Evolutionary conservation across 495 filamentous ascomycete genomes (phyloP), one percentile per base, ranked within the genome.

Genomic region (Hypoxylon fuscum): DNA sequence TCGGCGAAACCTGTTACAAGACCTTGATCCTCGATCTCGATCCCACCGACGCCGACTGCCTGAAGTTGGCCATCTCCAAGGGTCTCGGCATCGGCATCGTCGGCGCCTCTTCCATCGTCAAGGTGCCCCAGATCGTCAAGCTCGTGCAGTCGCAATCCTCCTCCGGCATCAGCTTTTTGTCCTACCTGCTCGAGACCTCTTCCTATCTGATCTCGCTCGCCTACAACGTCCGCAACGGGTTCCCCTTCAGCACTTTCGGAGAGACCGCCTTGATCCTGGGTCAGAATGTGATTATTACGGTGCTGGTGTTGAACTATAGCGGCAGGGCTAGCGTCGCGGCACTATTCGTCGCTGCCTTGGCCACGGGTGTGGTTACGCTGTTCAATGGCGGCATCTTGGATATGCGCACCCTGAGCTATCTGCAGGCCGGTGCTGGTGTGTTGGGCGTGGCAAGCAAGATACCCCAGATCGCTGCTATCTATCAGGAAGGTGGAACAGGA

Each of bases 111-210:
- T 84, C 91, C 25, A 85, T 97, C 64, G 91, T 98, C 78, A 98
- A 98, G 79, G 84, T 98, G 42, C 94, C 95, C 0, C 95, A 97
- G 76, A 93, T 98, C 74, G 72, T 97, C 74, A 97, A 97, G 80
- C 86, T 97, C 45, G 75, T 96, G 66, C 74, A 79, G 62, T 93
- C 93, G 29, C 81, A 86, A 50, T 96, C 91, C 22, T 86, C 90
- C 7, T 83, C 83, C 49, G 95, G 94, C 66, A 82, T 98, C 55
- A 91, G 87, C 54, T 96, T 97, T 81, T 84, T 95, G 34, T 88
- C 89, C 23, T 97, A 96, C 77, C 82, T 91, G 35, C 90, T 98
- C 72, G 95, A 98, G 76, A 96, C 92, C 8, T 81, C 86, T 58
- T 84, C 85, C 64, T 90, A 92, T 75, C 81, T 97, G 48, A 94